Evolutionary conservation across 2,329 filamentous ascomycete species (phyloP).

Genomic region (Hypoxylon sp.): DNA sequence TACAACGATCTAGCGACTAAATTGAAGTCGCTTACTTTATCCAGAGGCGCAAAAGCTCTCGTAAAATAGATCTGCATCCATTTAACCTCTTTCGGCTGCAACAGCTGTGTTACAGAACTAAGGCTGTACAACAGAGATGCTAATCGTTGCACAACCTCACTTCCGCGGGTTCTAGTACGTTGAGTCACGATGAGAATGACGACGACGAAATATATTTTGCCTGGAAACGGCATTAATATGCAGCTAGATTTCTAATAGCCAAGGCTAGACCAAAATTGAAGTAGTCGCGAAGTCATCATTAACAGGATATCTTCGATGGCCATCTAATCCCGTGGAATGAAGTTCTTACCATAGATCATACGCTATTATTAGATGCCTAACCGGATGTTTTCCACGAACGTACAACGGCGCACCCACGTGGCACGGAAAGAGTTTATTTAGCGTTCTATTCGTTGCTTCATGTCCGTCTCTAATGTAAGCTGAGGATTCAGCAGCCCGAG

Average conservation of each 20-base stretch:
- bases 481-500: not conserved
- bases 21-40: conserved; percentile 3
- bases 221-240: not conserved
- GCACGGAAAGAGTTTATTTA: not conserved
- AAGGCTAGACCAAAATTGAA: not conserved
- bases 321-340: not conserved
- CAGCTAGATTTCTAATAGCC: not conserved
- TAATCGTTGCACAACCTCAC: not conserved
- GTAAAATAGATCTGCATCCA: conserved; percentile 21
- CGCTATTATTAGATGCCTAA: not conserved
- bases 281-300: not conserved
- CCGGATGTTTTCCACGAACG: not conserved
- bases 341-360: not conserved
- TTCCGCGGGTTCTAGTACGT: not conserved
- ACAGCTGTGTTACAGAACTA: not conserved
- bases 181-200: not conserved
- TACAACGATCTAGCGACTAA: conserved; percentile 16
- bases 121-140: not conserved
- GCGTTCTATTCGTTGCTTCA: conserved; percentile 13
- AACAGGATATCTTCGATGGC: not conserved
- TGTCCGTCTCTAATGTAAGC: not conserved
- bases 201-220: not conserved
- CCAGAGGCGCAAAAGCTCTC: conserved; percentile 10
- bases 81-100: conserved; percentile 20
- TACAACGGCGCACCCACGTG: not conserved